Percentiles rank a stretch among this genome's conserved stretches.
These are phyloP conservation scores for Wickerhamomyces canadensis DNA, from an alignment of 805 yeast genomes.

Conservation along the genomic window DNA sequence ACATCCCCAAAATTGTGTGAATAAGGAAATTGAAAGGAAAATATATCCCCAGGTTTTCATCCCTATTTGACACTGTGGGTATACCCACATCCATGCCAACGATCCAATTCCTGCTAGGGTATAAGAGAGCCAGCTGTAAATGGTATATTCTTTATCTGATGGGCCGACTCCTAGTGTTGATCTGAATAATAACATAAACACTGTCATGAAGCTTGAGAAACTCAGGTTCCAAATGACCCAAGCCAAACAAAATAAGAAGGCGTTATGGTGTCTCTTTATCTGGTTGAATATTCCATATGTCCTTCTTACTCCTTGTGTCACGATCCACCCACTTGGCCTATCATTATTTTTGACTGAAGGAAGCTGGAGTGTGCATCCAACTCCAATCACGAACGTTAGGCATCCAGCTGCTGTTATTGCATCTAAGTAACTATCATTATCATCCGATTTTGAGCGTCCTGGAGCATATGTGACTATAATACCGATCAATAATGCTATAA, in stretches of 20 bases:
- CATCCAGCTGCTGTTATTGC: conserved; percentile 36
- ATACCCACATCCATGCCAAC: conserved; percentile 31
- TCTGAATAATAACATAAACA: conserved; percentile 32
- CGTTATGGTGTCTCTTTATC: conserved; percentile 29
- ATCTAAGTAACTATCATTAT: conserved; percentile 30
- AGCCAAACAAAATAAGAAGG: conserved; percentile 30
- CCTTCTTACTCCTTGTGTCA: conserved; percentile 26
- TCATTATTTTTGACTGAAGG: conserved; percentile 28
- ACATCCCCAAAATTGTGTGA: conserved; percentile 35
- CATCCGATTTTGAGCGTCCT: too few species aligned
- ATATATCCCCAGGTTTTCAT: conserved; percentile 33
- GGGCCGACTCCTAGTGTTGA: conserved; percentile 34
- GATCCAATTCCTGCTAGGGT: conserved; percentile 32
- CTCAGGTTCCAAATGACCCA: conserved; percentile 40
- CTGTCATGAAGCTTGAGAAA: conserved; percentile 30
- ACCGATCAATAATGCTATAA: conserved; percentile 32
- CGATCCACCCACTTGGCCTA: conserved; percentile 22
- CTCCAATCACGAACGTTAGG: conserved; percentile 26
- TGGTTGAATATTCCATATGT: conserved; percentile 21
- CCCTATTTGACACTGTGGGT: conserved; percentile 21
- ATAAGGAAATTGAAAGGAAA: conserved; percentile 27
- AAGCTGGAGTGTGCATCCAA: conserved; percentile 24
- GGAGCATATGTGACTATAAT: conserved; percentile 31
- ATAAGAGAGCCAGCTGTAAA: conserved; percentile 33
- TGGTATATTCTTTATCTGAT: conserved; percentile 34